These are phyloP conservation scores for Lentinus brumalis DNA, from an alignment of 768 basidiomycete species.

Conservation along the genomic window DNA sequence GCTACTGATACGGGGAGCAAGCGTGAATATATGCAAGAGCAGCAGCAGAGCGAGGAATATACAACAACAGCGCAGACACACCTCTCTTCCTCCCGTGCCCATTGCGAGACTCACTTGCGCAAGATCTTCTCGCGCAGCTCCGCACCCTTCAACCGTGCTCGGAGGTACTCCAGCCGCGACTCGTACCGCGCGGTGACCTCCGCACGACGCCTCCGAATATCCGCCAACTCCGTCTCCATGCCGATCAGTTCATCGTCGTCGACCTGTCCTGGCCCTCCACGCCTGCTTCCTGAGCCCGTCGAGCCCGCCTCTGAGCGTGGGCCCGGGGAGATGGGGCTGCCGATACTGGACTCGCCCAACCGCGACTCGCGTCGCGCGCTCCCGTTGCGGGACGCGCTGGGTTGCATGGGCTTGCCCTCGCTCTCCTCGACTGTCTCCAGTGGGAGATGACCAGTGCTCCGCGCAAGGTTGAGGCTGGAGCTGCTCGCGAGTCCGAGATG, in stretches of 20 bases:
- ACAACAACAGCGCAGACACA: neutral
- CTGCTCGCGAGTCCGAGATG: constrained; percentile 39
- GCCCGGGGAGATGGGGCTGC: constrained; percentile 8
- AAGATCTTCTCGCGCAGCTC: constrained; percentile 81
- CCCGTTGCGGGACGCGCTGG: constrained; percentile 1
- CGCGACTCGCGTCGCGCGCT: constrained; percentile 11
- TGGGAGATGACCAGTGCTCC: constrained; percentile 50
- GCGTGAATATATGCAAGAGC: neutral
- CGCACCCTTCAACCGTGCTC: constrained; percentile 81
- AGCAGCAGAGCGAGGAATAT: neutral
- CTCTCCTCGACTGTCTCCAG: constrained; percentile 57
- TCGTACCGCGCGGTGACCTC: constrained; percentile 77
- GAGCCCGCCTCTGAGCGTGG: constrained; percentile 19
- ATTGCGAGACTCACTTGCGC: constrained; percentile 41
- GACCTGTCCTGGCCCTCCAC: constrained; percentile 9
- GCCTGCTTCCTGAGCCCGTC: constrained; percentile 14
- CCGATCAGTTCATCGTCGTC: constrained; percentile 39
- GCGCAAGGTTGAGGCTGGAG: constrained; percentile 51
- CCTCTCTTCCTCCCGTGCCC: neutral
- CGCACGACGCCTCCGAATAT: constrained; percentile 67
- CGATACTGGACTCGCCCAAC: constrained; percentile 10
- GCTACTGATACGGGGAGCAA: too few relatives aligned
- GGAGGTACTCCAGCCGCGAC: constrained; percentile 74
- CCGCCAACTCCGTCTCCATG: constrained; percentile 62
- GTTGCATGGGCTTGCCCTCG: constrained; percentile 26